Percentiles rank a stretch among this genome's conserved stretches.
These are phyloP conservation scores for Spatholobus suberectus DNA, from an alignment of 306 rosid genomes.

Conservation along the genomic window DNA sequence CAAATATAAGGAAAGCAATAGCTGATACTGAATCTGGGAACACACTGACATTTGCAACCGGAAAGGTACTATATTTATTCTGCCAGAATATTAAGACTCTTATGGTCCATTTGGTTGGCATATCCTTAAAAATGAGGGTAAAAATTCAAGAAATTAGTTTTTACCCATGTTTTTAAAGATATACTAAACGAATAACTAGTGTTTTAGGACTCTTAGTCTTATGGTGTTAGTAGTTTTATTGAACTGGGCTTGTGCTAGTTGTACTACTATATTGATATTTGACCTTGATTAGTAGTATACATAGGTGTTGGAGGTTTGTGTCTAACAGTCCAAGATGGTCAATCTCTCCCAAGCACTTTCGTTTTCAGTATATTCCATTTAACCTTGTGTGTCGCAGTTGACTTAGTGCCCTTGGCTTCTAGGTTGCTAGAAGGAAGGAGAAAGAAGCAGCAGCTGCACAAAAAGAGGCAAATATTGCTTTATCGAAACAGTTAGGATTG, in stretches of 20 bases:
- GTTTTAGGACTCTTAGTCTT: background rate
- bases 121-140: background rate
- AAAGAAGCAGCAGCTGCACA: constrained; percentile 87
- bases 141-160: background rate
- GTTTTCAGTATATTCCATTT: constrained; percentile 5
- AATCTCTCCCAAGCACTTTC: background rate
- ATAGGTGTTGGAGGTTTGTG: background rate
- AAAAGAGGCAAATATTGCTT: constrained; percentile 70
- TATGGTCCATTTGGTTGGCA: constrained; percentile 9
- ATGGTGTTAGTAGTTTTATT: background rate
- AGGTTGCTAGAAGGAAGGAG: constrained; percentile 94
- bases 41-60: constrained; percentile 69
- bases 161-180: background rate
- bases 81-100: constrained; percentile 5
- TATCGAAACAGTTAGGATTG: constrained; percentile 54
- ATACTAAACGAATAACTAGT: background rate
- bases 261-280: background rate
- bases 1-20: constrained; percentile 84
- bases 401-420: constrained; percentile 35
- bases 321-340: background rate
- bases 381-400: background rate
- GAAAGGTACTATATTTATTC: constrained; percentile 61
- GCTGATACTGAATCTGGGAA: constrained; percentile 82
- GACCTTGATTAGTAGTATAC: constrained; percentile 8
- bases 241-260: background rate